These are phyloP conservation scores for Craterostigma plantagineum DNA, from an alignment of 257 asterid species.

Conservation along the genomic window DNA sequence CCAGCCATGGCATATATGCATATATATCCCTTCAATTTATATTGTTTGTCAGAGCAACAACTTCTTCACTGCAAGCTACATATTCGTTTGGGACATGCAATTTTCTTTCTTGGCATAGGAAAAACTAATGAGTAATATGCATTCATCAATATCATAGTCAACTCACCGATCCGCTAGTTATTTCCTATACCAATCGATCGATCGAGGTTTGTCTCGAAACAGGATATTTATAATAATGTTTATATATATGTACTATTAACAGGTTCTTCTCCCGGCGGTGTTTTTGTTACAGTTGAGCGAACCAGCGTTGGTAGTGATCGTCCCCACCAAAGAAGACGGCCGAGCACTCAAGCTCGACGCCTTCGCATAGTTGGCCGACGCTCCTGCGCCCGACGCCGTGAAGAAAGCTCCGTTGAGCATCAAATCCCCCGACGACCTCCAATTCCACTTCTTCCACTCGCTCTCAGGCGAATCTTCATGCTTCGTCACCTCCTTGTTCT, in stretches of 20 bases:
- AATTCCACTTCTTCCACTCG: slow-evolving; percentile 68
- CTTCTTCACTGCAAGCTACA: too few species aligned
- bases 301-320: slow-evolving; percentile 49
- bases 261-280: slow-evolving; percentile 23
- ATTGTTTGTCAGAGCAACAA: too few species aligned
- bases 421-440: slow-evolving; percentile 77
- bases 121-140: too few species aligned
- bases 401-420: slow-evolving; percentile 84
- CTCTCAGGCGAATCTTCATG: slow-evolving; percentile 52
- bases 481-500: slow-evolving; percentile 69
- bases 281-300: slow-evolving; percentile 46
- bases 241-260: slow-evolving; percentile 15
- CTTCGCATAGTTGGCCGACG: slow-evolving; percentile 72
- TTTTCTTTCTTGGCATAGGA: too few species aligned
- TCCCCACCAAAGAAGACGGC: slow-evolving; percentile 46
- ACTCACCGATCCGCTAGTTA: too few species aligned
- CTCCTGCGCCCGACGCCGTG: slow-evolving; percentile 53
- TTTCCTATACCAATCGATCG: background rate
- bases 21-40: too few species aligned
- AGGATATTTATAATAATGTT: background rate
- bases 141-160: too few species aligned
- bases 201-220: background rate
- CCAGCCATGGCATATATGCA: too few species aligned
- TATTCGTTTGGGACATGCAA: too few species aligned
- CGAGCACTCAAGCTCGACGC: slow-evolving; percentile 88